Percentiles rank a stretch among this genome's conserved stretches.
Evolutionary conservation across 257 asterid species (phyloP).

Genomic region (Cordia subcordata): DNA sequence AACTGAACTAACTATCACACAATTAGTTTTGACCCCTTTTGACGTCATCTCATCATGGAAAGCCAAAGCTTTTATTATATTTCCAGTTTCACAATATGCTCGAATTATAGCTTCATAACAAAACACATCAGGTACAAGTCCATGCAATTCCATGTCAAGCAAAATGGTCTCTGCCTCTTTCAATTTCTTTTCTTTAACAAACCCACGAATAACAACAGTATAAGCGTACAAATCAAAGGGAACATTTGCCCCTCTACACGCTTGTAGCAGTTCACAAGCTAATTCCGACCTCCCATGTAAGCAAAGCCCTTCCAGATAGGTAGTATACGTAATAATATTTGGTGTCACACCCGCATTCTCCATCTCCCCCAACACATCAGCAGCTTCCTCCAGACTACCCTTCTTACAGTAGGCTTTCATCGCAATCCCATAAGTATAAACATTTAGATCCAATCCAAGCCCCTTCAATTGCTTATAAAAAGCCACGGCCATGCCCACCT

Average conservation of each 20-base stretch:
- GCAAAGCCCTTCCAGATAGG: slow-evolving; percentile 63
- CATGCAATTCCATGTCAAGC: slow-evolving; percentile 48
- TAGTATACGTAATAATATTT: slow-evolving; percentile 34
- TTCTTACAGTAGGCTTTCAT: slow-evolving; percentile 59
- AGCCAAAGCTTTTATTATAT: slow-evolving; percentile 43
- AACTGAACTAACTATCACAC: slow-evolving; percentile 48
- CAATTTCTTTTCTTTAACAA: slow-evolving; percentile 49
- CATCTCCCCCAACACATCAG: slow-evolving; percentile 49
- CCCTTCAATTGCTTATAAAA: slow-evolving; percentile 47
- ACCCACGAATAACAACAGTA: slow-evolving; percentile 55
- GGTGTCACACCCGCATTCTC: slow-evolving; percentile 58
- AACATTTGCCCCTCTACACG: slow-evolving; percentile 22
- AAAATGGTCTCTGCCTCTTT: slow-evolving; percentile 49
- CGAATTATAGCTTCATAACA: slow-evolving; percentile 47
- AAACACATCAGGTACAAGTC: slow-evolving; percentile 37
- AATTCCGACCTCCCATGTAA: slow-evolving; percentile 33
- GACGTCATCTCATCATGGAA: slow-evolving; percentile 48
- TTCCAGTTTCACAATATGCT: slow-evolving; percentile 58
- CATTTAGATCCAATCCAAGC: slow-evolving; percentile 54
- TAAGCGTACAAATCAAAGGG: slow-evolving; percentile 42
- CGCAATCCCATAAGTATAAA: slow-evolving; percentile 67
- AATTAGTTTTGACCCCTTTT: slow-evolving; percentile 56
- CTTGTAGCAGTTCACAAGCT: slow-evolving; percentile 34
- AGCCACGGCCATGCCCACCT: slow-evolving; percentile 43
- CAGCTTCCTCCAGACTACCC: slow-evolving; percentile 52